Percentiles rank a stretch among this genome's conserved stretches.
Evolutionary conservation across 129 eudicot genomes (phyloP).

Genomic region (Escallonia rubra): DNA sequence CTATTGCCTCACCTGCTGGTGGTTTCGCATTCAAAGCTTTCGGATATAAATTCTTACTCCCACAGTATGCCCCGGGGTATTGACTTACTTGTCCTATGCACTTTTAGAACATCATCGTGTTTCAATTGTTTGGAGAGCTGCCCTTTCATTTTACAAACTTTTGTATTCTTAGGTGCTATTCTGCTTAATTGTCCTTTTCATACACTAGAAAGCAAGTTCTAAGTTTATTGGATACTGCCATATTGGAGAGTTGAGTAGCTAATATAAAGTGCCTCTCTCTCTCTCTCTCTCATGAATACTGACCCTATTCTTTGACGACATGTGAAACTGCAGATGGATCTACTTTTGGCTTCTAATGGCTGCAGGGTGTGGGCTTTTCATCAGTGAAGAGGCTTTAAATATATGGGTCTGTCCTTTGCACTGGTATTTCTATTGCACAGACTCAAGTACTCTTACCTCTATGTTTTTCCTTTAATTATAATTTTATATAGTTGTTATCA

Average conservation of each 20-base stretch:
- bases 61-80: slow-evolving; percentile 95
- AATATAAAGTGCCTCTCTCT: neutral
- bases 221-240: neutral
- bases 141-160: no score
- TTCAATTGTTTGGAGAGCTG: no score
- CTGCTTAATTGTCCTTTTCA: no score
- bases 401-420: slow-evolving; percentile 73
- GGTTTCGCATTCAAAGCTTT: slow-evolving; percentile 70
- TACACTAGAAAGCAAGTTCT: neutral
- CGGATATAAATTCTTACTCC: slow-evolving; percentile 78
- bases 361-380: slow-evolving; percentile 92
- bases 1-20: slow-evolving; percentile 38
- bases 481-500: neutral
- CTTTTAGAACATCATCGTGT: no score
- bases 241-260: neutral
- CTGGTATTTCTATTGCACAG: slow-evolving; percentile 37
- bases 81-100: neutral
- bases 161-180: no score
- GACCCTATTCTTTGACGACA: neutral
- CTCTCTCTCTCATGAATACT: neutral
- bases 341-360: slow-evolving; percentile 98
- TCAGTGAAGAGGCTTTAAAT: slow-evolving; percentile 97
- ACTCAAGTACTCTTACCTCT: neutral
- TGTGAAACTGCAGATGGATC: slow-evolving; percentile 64
- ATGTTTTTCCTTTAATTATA: neutral